Base-by-base conservation (phyloP, 495 filamentous ascomycete genomes). In the Penicillium atrosanguineum region DNA sequence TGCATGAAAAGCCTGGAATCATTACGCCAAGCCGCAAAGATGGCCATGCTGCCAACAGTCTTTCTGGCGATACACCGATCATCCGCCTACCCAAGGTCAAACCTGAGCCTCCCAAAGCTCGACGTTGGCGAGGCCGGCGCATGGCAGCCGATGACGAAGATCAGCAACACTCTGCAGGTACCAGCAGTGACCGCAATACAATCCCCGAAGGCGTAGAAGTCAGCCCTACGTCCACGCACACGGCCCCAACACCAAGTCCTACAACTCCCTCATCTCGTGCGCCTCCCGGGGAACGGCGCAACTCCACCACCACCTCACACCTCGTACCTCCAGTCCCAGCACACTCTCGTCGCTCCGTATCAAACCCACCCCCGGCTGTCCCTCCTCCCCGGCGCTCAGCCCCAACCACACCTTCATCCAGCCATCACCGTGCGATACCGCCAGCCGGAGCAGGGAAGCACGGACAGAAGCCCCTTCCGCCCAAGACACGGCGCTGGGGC, bases 1-100 rank as follows among this genome's bases (percentile, higher is more conserved):
- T 90, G 46, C 88, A 79, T 56, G 91, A 91, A 63, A 91, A 88
- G 62, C 91, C 90, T 1, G 92, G 91, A 2, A 82, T 95, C 39
- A 82, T 91, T 61, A 92, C 90, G 18, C 89, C 89, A 9, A 94
- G 88, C 65, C 76, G 83, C 47, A 86, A 75, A 52, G 67, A 66
- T n/a, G 59, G 48, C 37, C 51, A 38, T 20, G 28, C 38, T 31
- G 26, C 26, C 15, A 49, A 47, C n/a, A 55, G 58, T 44, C 46
- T 46, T 56, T 56, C 42, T n/a, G 53, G 37, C 46, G 61, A 57
- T 6, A 45, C 59, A 6, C 63, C 60, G 23, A 55, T 46, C 37
- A 60, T 61, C 31, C 59, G 68, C 11, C 55, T 51, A 28, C 61
- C 64, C 42, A 78, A 72, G 55, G 45, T 72, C 52, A 78, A 72